These are phyloP conservation scores for Filobasidium uniguttulatum DNA, from an alignment of 1,284 basidiomycete genomes.

Conservation along the genomic window DNA sequence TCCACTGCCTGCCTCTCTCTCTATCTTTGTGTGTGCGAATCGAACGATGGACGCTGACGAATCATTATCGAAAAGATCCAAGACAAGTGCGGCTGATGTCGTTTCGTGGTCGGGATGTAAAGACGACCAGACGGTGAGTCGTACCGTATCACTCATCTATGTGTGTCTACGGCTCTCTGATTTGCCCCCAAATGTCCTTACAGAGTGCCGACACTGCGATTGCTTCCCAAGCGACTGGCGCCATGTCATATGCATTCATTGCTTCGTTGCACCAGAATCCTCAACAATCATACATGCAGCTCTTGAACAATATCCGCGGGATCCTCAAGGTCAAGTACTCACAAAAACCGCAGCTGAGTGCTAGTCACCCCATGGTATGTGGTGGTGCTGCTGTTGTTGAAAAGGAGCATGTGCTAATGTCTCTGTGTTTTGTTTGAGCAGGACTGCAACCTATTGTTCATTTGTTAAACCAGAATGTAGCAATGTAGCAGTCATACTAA, in stretches of 20 bases:
- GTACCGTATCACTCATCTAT: neutral
- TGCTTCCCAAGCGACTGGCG: constrained; percentile 68
- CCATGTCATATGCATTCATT: constrained; percentile 67
- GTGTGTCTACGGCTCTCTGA: neutral
- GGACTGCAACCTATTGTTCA: constrained; percentile 11
- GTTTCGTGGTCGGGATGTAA: constrained; percentile 71
- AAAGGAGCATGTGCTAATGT: neutral
- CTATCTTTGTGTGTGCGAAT: neutral
- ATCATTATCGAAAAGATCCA: constrained; percentile 22
- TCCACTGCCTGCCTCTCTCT: neutral
- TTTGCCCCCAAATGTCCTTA: neutral
- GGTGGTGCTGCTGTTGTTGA: too few species aligned
- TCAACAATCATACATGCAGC: constrained; percentile 65
- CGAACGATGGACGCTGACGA: neutral
- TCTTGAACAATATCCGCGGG: constrained; percentile 54
- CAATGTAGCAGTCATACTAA: too few species aligned
- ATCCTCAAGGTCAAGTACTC: constrained; percentile 50
- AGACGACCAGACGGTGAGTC: constrained; percentile 67
- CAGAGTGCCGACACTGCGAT: constrained; percentile 63
- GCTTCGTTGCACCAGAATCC: constrained; percentile 48
- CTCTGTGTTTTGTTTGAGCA: neutral
- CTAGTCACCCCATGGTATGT: constrained; percentile 29
- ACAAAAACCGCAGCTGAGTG: constrained; percentile 64
- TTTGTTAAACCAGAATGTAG: too few species aligned
- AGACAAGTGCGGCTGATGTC: constrained; percentile 65